Evolutionary conservation across 1,284 basidiomycete genomes (phyloP), one percentile per base, ranked within the genome.

Genomic region (Leccinum fallax): DNA sequence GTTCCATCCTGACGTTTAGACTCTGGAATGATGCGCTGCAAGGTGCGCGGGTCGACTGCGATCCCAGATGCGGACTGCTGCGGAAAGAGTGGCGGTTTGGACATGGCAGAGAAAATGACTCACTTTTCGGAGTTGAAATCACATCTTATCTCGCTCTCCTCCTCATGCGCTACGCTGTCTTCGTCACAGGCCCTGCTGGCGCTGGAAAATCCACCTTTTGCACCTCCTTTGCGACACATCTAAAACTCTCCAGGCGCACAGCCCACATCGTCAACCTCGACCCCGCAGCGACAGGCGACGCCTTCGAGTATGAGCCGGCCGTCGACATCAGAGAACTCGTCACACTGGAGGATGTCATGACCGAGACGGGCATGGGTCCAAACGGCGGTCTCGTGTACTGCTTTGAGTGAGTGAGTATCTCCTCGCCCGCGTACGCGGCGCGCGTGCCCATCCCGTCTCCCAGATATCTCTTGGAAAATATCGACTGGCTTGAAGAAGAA

Each of bases 401-500:
- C 79, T 99, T 99, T 77, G 97, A 99, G 95, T 98, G 84, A 89
- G 93, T 89, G 74, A 85, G 84, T 87, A 80, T 62, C 59, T 59
- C 55, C 55, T 24, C 32, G 32, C 11, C 46, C 11, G 53, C n/a
- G 38, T 26, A 34, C 0, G 26, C 32, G 46, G 7, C 10, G 6
- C 61, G 26, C 49, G 58, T 48, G 21, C 59, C 51, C 32, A 67
- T 34, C 3, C 16, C 4, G 9, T 46, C n/a, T 0, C 49, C 46
- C 58, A 98, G 96, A 77, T 99, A 99, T 79, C 83, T 99, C 58
- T 78, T 98, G 64, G 87, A 98, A 73, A 98, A 99, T 72, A 91
- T 98, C 78, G 97, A 99, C 76, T 99, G 97, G 97, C 82, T 99
- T n/a, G 94, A 98, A 69, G 97, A 98, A 74, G 93, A 98, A 73